A percentile compares a stretch with the other conserved stretches of the same genome.
Evolutionary conservation across 2,329 filamentous ascomycete genomes (phyloP).

Genomic region (Alternaria ethzedia): DNA sequence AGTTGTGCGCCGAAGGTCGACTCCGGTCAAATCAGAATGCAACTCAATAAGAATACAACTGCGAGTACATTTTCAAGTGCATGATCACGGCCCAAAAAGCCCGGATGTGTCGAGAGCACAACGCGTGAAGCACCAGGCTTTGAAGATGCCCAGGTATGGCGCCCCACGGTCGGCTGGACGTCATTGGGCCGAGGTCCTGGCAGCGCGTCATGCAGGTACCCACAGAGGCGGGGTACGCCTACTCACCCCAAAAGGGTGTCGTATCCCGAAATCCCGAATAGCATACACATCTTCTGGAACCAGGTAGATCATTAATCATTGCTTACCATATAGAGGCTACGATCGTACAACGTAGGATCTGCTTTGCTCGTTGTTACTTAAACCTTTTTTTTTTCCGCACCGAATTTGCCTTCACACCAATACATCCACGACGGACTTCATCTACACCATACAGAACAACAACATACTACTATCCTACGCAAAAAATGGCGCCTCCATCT

Average conservation of each 20-base stretch:
- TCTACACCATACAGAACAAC: not conserved
- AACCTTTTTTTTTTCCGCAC: not conserved
- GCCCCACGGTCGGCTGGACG: not conserved
- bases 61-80: not conserved
- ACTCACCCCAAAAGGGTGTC: not conserved
- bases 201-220: constrained; percentile 6
- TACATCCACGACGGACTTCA: not conserved
- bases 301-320: not conserved
- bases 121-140: not conserved
- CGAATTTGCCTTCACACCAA: not conserved
- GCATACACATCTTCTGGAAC: not conserved
- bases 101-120: not conserved
- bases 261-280: not conserved
- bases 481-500: constrained; percentile 14
- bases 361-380: not conserved
- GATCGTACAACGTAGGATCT: not conserved
- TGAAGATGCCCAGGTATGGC: not conserved
- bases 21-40: not conserved
- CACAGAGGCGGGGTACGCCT: constrained; percentile 1
- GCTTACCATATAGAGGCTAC: not conserved
- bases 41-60: not conserved
- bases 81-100: not conserved
- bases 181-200: not conserved
- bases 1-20: too few relatives aligned
- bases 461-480: not conserved